Conservation (phyloP, 495 filamentous ascomycete genomes). For the Extremus antarcticus region DNA sequence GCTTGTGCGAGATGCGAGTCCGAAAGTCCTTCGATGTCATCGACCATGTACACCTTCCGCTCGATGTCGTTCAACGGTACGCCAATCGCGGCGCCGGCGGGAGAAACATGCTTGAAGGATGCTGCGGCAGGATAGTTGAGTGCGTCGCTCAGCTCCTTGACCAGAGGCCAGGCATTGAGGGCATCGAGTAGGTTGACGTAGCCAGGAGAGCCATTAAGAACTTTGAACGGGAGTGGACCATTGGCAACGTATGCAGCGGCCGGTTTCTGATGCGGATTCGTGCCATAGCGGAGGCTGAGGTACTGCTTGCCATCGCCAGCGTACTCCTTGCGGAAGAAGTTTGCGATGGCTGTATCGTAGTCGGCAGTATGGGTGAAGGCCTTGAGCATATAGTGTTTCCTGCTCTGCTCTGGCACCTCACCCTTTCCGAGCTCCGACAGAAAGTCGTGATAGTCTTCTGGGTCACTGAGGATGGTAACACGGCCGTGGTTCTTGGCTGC, state of each 20-base stretch:
- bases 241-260: constrained; percentile 69
- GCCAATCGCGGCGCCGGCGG: constrained; percentile 89
- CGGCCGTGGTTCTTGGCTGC: constrained; percentile 95
- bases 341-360: constrained; percentile 87
- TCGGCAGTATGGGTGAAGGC: constrained; percentile 98
- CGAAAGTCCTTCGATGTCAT: constrained; percentile 82
- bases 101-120: constrained; percentile 98
- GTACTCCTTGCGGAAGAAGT: constrained; percentile 96
- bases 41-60: constrained; percentile 95
- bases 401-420: constrained; percentile 68
- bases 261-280: constrained; percentile 96
- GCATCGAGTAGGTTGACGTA: constrained; percentile 97
- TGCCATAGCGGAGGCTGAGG: constrained; percentile 79
- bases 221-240: constrained; percentile 81
- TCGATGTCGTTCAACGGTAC: constrained; percentile 74
- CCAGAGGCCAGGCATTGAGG: constrained; percentile 90
- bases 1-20: constrained; percentile 79
- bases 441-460: constrained; percentile 86
- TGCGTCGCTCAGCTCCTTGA: constrained; percentile 89
- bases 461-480: constrained; percentile 90
- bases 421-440: constrained; percentile 76
- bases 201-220: constrained; percentile 81
- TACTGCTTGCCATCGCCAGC: constrained; percentile 75
- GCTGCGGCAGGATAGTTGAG: constrained; percentile 84
- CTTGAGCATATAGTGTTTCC: constrained; percentile 84